These are phyloP conservation scores for Oryza meridionalis DNA, from an alignment of 176 grass and related monocot species.

Conservation along the genomic window DNA sequence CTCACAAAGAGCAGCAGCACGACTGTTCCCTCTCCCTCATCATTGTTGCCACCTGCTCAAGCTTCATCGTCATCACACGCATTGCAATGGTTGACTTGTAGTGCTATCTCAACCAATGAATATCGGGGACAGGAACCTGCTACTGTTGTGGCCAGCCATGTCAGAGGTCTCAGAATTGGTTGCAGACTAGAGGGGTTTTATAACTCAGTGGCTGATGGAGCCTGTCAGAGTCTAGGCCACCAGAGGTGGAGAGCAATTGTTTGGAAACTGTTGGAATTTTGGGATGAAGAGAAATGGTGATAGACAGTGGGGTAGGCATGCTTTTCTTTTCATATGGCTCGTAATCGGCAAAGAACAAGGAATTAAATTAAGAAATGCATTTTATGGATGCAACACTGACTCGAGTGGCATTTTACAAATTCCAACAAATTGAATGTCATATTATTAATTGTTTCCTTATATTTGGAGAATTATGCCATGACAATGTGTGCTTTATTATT, in stretches of 20 bases:
- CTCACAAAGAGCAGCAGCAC: no score
- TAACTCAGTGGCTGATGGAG: not conserved
- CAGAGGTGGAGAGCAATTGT: not conserved
- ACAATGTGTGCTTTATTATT: slow-evolving; percentile 6
- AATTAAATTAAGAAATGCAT: not conserved
- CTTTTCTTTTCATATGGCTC: not conserved
- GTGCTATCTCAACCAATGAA: no score
- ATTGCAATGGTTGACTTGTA: no score
- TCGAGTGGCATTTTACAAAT: slow-evolving; percentile 4
- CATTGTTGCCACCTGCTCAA: no score
- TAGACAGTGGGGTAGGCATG: not conserved
- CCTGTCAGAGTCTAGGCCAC: not conserved
- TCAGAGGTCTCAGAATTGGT: not conserved
- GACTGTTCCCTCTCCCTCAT: no score
- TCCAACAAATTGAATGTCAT: not conserved
- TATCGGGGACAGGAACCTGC: no score
- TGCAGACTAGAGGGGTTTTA: not conserved
- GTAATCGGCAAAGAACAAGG: not conserved
- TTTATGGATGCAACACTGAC: not conserved
- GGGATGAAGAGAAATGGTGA: not conserved
- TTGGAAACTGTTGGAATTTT: not conserved
- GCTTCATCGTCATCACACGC: no score
- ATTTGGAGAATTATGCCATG: not conserved
- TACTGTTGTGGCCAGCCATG: not conserved
- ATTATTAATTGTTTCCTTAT: not conserved